phyloP scores from a whole-genome alignment of 2,329 filamentous ascomycete genomes.

The Penicillium sp. region DNA sequence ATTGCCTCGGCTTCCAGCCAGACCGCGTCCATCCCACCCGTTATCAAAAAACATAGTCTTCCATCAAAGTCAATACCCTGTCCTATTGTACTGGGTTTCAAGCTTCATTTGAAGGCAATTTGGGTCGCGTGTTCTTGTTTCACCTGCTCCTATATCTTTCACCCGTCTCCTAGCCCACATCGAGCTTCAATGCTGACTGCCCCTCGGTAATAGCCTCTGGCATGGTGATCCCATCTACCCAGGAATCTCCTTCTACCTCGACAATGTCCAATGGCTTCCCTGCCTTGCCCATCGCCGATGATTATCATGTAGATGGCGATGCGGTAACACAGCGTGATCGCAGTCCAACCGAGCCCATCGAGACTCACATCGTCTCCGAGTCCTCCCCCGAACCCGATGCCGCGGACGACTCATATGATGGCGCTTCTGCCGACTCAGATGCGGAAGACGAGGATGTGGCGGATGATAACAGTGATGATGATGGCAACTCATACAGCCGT shows the following conservation, averaged over 20 bases:
- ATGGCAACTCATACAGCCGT: slow-evolving; percentile 57
- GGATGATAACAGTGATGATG: slow-evolving; percentile 56
- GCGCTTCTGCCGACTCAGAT: slow-evolving; percentile 37
- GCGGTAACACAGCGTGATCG: slow-evolving; percentile 62
- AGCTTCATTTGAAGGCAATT: slow-evolving; percentile 26
- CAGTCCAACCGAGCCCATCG: slow-evolving; percentile 71
- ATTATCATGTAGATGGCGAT: slow-evolving; percentile 35
- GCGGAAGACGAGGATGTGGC: slow-evolving; percentile 69
- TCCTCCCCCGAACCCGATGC: slow-evolving; percentile 44
- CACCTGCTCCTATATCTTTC: slow-evolving; percentile 24
- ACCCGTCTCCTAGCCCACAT: slow-evolving; percentile 18
- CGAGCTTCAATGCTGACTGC: slow-evolving; percentile 45
- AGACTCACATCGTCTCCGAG: slow-evolving; percentile 54
- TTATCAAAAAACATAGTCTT: slow-evolving; percentile 39
- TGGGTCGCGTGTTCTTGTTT: slow-evolving; percentile 38
- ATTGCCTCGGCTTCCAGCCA: slow-evolving; percentile 27
- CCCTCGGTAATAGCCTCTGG: slow-evolving; percentile 41
- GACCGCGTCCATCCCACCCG: slow-evolving; percentile 37
- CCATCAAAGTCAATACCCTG: slow-evolving; percentile 37
- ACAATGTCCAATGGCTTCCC: slow-evolving; percentile 38
- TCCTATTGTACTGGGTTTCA: slow-evolving; percentile 23
- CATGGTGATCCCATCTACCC: slow-evolving; percentile 47
- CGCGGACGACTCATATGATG: slow-evolving; percentile 42
- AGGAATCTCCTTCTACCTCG: slow-evolving; percentile 35
- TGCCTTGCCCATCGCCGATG: slow-evolving; percentile 26